These are phyloP conservation scores for Fomes fomentarius DNA, from an alignment of 1,284 basidiomycete species.

Conservation along the genomic window DNA sequence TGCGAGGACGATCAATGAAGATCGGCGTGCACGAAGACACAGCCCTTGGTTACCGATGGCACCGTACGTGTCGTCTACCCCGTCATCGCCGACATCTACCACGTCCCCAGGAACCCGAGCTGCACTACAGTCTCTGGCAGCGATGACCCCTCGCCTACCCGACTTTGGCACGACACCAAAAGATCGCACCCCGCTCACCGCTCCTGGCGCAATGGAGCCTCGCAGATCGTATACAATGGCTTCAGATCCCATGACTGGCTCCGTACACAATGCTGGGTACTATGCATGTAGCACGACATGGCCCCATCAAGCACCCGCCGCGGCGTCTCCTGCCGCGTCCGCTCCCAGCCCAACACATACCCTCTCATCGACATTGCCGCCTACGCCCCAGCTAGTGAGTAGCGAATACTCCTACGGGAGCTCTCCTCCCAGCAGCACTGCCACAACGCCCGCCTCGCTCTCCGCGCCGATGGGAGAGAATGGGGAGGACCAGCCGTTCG, in stretches of 20 bases:
- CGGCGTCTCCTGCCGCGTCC: conserved; percentile 5
- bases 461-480: conserved; percentile 20
- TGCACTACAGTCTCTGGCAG: conserved; percentile 30
- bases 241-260: background rate
- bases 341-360: conserved; percentile 16
- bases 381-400: conserved; percentile 5
- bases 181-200: conserved; percentile 10
- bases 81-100: conserved; percentile 23
- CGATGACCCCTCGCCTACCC: conserved; percentile 31
- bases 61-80: conserved; percentile 19
- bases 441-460: conserved; percentile 20
- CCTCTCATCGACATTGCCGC: conserved; percentile 4
- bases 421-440: conserved; percentile 23
- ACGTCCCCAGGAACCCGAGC: conserved; percentile 22
- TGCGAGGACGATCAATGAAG: conserved; percentile 18
- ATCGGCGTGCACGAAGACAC: conserved; percentile 26
- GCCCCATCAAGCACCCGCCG: conserved; percentile 11
- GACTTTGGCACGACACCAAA: conserved; percentile 21
- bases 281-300: conserved; percentile 3
- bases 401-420: conserved; percentile 20
- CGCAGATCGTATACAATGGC: background rate
- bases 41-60: conserved; percentile 32
- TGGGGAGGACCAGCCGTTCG: conserved; percentile 34
- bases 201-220: background rate
- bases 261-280: background rate